Base-by-base conservation (phyloP, 352 stramenopile genomes). In the Phytophthora hibernalis region DNA sequence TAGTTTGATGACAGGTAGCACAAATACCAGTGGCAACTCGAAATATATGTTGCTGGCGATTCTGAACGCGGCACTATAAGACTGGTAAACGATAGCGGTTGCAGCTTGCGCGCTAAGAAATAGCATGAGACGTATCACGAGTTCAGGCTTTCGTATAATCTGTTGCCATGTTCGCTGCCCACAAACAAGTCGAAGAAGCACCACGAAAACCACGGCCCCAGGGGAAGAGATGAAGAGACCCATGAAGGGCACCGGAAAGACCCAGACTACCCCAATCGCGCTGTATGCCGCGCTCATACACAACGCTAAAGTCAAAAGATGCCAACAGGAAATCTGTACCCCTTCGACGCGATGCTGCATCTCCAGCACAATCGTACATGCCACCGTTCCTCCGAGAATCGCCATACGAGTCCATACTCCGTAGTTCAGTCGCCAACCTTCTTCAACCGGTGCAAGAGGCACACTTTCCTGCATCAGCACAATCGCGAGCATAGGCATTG, bases 1-100 rank as follows among this genome's bases (percentile, higher is more conserved):
- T 0, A 83, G 37, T 40, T 83, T 83, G 30, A 83, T 68, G 6
- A 68, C 35, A 2, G 69, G 69, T 12, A 77, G n/a, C 5, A 78
- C n/a, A n/a, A 72, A n/a, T 40, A 57, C 54, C 3, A 77, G 31
- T 28, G 61, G 21, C 47, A 65, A 6, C 26, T 65, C 57, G 21
- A 65, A 57, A 4, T 16, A 7, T 10, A 47, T 57, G 13, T n/a
- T 24, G 37, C 5, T 50, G 0, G 28, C 47, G 10, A 45, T 22
- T 52, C n/a, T 18, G 15, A 65, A 65, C 5, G 6, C 52, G 16
- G 37, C 31, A 28, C 26, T 47, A 28, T 50, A 59, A 2, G 20
- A 11, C 6, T 50, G 52, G 37, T 59, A 59, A n/a, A 59, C 26
- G 21, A 59, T 22, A 12, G 52, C 52, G 13, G 52, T 49, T 26